phyloP scores from a whole-genome alignment of 1,139 yeast species.

The Protomyces macrosporus region DNA sequence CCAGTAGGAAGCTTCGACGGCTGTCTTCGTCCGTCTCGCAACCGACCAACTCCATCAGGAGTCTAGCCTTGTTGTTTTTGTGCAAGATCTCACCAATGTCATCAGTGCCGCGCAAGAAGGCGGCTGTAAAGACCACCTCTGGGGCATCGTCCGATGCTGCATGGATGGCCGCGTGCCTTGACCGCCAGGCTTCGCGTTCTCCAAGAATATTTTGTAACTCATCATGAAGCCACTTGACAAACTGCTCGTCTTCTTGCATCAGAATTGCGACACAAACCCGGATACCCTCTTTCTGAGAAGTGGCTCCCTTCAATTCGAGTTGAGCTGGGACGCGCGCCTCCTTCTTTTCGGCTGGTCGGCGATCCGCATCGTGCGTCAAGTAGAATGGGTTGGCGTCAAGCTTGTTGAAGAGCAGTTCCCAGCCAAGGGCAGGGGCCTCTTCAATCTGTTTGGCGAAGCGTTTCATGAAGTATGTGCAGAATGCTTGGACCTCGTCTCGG shows the following conservation, averaged over 20 bases:
- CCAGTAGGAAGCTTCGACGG: conserved; percentile 21
- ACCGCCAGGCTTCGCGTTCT: conserved; percentile 24
- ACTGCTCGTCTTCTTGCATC: conserved; percentile 27
- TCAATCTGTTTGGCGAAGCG: conserved; percentile 51
- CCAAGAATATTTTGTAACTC: conserved; percentile 4
- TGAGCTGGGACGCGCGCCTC: conserved; percentile 26
- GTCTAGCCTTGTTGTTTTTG: conserved; percentile 28
- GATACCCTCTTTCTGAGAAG: conserved; percentile 18
- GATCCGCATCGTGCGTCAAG: conserved; percentile 54
- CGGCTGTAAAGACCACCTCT: neutral
- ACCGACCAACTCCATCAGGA: conserved; percentile 24
- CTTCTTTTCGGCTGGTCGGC: conserved; percentile 31
- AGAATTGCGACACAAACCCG: conserved; percentile 26
- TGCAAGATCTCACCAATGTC: conserved; percentile 21
- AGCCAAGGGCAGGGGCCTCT: conserved; percentile 53
- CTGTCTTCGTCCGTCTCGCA: conserved; percentile 7
- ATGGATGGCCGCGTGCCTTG: neutral
- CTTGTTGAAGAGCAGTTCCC: conserved; percentile 66
- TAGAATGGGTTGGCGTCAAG: conserved; percentile 47
- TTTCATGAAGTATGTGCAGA: conserved; percentile 63
- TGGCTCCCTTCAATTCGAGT: conserved; percentile 27
- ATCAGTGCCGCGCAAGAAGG: conserved; percentile 7
- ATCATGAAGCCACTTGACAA: conserved; percentile 27
- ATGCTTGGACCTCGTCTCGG: conserved; percentile 58
- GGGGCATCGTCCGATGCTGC: neutral